Evolutionary conservation across 148 eudicot species (phyloP), one percentile per base, ranked within the genome.

Genomic region (Heliamphora exappendiculata): DNA sequence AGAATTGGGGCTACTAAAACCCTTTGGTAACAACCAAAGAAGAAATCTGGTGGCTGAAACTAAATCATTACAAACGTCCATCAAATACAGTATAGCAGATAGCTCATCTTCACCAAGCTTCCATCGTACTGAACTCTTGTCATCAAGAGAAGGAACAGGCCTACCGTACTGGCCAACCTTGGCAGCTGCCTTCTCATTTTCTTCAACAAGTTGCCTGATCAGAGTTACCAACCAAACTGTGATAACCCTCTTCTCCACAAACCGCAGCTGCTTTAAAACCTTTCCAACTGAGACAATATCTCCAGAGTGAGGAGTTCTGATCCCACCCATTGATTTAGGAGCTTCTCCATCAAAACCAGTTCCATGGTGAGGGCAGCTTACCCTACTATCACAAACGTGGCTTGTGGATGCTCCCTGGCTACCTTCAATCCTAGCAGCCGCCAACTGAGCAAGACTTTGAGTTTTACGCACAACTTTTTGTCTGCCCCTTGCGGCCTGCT

Each of bases 381-480:
- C 74, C 84, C 77, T 91, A 81, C 80, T 96, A 76, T 93, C 99
- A 89, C 99, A 96, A 53, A 91, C 87, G 81, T 96, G 99, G 84
- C 99, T 96, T 9, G 98, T 96, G 10, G 99, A 96, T 68, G 99
- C 98, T 83, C 99, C 98, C 80, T 91, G 98, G 81, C 99, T 96
- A 78, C 93, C 88, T 82, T 96, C 99, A 76, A 93, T 96, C 78
- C 99, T 86, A 29, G 99, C 88, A 75, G 94, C 85, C 3, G 91
- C 93, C 80, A 96, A 83, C 70, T 96, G 99, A 58, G 93, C 93
- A 79, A 96, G 97, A 81, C 97, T 96, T 83, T 93, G 98, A 72
- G 98, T 96, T 81, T 93, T 96, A 63, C 97, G 98, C 59, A 88
- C 97, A 45, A 82, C 67, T 71, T 93, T 95, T 81, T 89, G 98